Percentiles rank a stretch among this genome's conserved stretches.
These are phyloP conservation scores for Golubevia pallescens DNA, from an alignment of 1,284 basidiomycete species.

Conservation along the genomic window DNA sequence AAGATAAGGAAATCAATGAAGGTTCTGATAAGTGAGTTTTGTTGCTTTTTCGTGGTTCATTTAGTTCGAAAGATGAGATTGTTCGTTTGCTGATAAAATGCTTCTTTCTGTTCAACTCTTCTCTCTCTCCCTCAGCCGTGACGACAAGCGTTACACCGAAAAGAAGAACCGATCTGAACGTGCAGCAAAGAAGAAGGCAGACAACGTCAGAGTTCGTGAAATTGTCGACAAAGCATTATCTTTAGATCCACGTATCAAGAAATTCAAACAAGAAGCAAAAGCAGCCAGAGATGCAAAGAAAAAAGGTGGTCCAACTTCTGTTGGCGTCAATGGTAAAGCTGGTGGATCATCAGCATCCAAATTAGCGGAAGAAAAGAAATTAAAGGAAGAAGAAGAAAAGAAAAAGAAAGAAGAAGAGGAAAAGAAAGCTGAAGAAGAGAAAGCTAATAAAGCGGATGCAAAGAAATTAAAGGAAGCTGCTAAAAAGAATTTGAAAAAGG, in stretches of 20 bases:
- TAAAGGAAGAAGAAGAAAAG: slow-evolving; percentile 66
- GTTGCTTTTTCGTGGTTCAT: not conserved
- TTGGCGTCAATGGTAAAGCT: slow-evolving; percentile 59
- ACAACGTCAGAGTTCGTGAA: slow-evolving; percentile 84
- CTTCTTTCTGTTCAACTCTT: not conserved
- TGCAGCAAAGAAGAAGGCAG: slow-evolving; percentile 94
- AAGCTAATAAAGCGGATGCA: slow-evolving; percentile 72
- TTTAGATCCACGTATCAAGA: slow-evolving; percentile 92
- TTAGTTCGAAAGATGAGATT: not conserved
- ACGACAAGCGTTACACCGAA: slow-evolving; percentile 98
- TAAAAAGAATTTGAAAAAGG: slow-evolving; percentile 69
- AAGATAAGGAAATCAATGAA: slow-evolving; percentile 98
- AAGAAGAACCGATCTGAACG: slow-evolving; percentile 99
- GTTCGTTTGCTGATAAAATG: slow-evolving; percentile 17
- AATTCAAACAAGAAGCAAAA: slow-evolving; percentile 96
- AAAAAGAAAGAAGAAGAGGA: slow-evolving; percentile 74
- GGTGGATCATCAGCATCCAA: slow-evolving; percentile 38
- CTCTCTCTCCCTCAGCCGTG: slow-evolving; percentile 71
- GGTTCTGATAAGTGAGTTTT: slow-evolving; percentile 84
- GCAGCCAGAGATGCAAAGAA: slow-evolving; percentile 93
- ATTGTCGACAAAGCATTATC: slow-evolving; percentile 87
- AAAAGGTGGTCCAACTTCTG: slow-evolving; percentile 67
- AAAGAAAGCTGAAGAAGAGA: slow-evolving; percentile 76
- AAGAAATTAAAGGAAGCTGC: slow-evolving; percentile 70
- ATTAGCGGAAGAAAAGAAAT: slow-evolving; percentile 21